phyloP scores from a whole-genome alignment of 2,329 filamentous ascomycete species.

The Aureobasidium sp. region DNA sequence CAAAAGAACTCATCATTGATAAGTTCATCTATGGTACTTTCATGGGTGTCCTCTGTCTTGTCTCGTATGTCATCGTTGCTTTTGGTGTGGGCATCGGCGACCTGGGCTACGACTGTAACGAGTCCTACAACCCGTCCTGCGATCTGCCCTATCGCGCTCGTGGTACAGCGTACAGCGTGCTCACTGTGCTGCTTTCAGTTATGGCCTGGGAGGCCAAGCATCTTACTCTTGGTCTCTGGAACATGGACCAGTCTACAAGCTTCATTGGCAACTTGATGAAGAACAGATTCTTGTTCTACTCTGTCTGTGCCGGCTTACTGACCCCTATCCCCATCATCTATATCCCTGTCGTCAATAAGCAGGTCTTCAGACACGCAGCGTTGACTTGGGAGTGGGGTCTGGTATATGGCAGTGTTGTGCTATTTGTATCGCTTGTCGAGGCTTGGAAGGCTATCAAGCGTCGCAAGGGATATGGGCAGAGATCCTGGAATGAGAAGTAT shows the following conservation, averaged over 20 bases:
- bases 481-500: neutral
- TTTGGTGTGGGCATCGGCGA: constrained; percentile 49
- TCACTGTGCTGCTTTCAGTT: constrained; percentile 49
- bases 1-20: constrained; percentile 50
- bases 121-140: constrained; percentile 46
- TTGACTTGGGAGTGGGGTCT: constrained; percentile 55
- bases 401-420: constrained; percentile 43
- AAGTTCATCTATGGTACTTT: constrained; percentile 55
- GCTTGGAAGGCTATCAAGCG: constrained; percentile 52
- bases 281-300: constrained; percentile 49
- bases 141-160: constrained; percentile 49
- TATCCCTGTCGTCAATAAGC: constrained; percentile 48
- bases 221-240: constrained; percentile 48
- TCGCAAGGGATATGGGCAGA: neutral
- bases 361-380: constrained; percentile 50
- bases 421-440: constrained; percentile 48
- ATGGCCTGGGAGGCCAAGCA: constrained; percentile 57
- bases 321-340: constrained; percentile 52
- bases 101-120: constrained; percentile 50
- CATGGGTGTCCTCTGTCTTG: constrained; percentile 50
- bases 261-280: constrained; percentile 29
- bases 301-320: constrained; percentile 43
- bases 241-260: constrained; percentile 43
- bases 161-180: constrained; percentile 49
- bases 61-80: constrained; percentile 49